These are phyloP conservation scores for Xylariaceae sp. DNA, from an alignment of 2,329 filamentous ascomycete species.

Conservation along the genomic window DNA sequence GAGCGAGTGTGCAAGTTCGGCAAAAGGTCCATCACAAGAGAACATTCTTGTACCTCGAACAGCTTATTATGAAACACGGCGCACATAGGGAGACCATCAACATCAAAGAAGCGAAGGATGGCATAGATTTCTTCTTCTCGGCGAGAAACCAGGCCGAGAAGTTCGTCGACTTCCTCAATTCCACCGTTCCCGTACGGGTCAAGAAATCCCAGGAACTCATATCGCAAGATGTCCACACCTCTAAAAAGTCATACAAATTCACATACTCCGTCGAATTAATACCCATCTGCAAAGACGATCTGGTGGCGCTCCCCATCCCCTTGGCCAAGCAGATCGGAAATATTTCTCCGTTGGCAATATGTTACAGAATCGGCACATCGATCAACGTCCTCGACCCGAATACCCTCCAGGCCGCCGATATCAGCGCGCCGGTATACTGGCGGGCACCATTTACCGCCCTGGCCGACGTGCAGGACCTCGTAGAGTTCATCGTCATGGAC, in stretches of 20 bases:
- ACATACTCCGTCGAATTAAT: constrained; percentile 86
- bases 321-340: constrained; percentile 87
- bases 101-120: constrained; percentile 95
- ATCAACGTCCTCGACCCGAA: constrained; percentile 88
- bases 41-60: constrained; percentile 73
- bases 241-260: constrained; percentile 92
- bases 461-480: constrained; percentile 80
- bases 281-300: constrained; percentile 95
- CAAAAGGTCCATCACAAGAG: constrained; percentile 98
- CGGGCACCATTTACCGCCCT: constrained; percentile 82
- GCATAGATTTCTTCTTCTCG: constrained; percentile 93
- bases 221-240: constrained; percentile 89
- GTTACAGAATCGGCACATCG: constrained; percentile 84
- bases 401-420: constrained; percentile 87
- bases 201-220: constrained; percentile 94
- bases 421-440: constrained; percentile 86
- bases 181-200: constrained; percentile 74
- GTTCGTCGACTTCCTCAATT: constrained; percentile 87
- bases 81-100: constrained; percentile 95
- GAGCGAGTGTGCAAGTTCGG: constrained; percentile 89
- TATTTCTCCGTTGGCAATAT: constrained; percentile 83
- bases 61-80: constrained; percentile 91
- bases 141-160: constrained; percentile 89
- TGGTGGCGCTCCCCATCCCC: constrained; percentile 90
- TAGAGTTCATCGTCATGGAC: constrained; percentile 94